phyloP scores from a whole-genome alignment of 2,329 filamentous ascomycete genomes.

The Leptoxyphium fumago region DNA sequence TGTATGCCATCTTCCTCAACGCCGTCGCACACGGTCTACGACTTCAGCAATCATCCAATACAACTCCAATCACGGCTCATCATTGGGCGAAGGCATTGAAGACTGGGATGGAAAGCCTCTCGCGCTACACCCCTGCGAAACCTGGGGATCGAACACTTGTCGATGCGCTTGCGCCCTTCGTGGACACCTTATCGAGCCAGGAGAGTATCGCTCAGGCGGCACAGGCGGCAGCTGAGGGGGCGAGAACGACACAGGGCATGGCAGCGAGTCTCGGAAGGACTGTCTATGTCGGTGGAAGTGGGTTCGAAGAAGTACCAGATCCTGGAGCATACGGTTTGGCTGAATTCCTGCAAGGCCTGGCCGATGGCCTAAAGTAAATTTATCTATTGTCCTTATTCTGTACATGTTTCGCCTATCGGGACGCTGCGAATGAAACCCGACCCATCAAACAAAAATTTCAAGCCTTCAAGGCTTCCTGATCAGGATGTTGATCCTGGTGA shows the following conservation, averaged over 20 bases:
- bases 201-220: constrained; percentile 59
- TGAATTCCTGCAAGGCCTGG: constrained; percentile 67
- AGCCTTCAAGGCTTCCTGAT: no score
- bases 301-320: constrained; percentile 59
- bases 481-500: no score
- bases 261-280: constrained; percentile 70
- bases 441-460: no score
- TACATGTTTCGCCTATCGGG: no score
- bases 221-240: constrained; percentile 56
- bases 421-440: no score
- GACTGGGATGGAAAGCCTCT: constrained; percentile 54
- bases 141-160: constrained; percentile 82
- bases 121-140: constrained; percentile 75
- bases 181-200: constrained; percentile 51
- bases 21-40: constrained; percentile 57
- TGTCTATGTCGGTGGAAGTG: constrained; percentile 66
- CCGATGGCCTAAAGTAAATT: constrained; percentile 30
- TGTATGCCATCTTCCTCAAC: constrained; percentile 83
- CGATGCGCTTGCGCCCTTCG: constrained; percentile 80
- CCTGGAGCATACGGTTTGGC: constrained; percentile 67
- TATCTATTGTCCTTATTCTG: no score
- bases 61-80: constrained; percentile 21
- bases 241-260: constrained; percentile 83
- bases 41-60: constrained; percentile 31
- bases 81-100: constrained; percentile 56